Base-by-base conservation (phyloP, 2,329 filamentous ascomycete genomes). In the Aspergillus uvarum region DNA sequence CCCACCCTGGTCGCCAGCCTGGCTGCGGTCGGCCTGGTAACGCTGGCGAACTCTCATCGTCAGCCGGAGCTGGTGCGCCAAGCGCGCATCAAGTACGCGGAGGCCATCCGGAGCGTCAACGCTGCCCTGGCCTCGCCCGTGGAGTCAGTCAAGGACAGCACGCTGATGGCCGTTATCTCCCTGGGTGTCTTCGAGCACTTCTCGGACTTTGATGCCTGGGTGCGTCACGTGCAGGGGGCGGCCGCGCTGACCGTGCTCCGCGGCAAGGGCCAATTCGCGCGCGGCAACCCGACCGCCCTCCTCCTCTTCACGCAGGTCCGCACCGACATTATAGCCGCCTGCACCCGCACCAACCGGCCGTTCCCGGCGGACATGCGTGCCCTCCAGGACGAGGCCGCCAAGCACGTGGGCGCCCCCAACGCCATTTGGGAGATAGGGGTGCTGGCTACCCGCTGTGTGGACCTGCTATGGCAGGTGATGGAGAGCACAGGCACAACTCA, bases 151-250 rank as follows among this genome's bases (percentile, higher is more conserved):
- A 67, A 68, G 51, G 69, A 71, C 51, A 68, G 67, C 29, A 69
- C 63, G 4, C 49, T 70, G 50, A 70, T 70, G 67, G 65, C 69
- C 1, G 64, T 71, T 0, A 70, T 71, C n/a, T 69, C 66, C 4
- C 42, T 71, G 3, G 68, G 67, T 0, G 58, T 71, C 0, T 71
- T 71, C n/a, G 69, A 71, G 51, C 63, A 69, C 21, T 59, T 68
- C 52, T 67, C 68, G 4, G 56, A 63, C 2, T 63, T 60, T 21
- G 53, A 66, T 16, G 66, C 67, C 0, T 71, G 68, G 68, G 54
- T 59, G 11, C 65, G 62, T 21, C 68, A 71, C 57, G 64, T 71
- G 22, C 53, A 65, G 21, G 69, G 69, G 3, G 69, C 69, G 16
- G 68, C 65, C 29, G 61, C 68, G 1, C 48, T 71, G 24, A 63